A percentile compares a stretch with the other conserved stretches of the same genome.
These are phyloP conservation scores for Strigomonas culicis DNA, from an alignment of 208 protist species.

Conservation along the genomic window DNA sequence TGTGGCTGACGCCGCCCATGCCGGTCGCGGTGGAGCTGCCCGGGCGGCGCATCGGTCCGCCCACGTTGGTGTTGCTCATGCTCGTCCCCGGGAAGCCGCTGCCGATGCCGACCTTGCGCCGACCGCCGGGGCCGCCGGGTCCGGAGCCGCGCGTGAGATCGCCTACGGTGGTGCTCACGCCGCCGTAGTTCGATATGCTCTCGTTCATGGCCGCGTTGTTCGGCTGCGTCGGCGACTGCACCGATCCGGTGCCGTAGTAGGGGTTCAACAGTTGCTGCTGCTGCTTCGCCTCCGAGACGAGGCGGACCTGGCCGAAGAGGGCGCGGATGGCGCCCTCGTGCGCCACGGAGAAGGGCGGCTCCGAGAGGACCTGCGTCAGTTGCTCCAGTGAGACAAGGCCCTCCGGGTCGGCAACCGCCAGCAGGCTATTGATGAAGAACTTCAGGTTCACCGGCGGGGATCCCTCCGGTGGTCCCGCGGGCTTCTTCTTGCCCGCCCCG, in stretches of 20 bases:
- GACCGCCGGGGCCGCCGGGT: neutral
- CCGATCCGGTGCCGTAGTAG: too few relatives aligned
- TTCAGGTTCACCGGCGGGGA: constrained; percentile 36
- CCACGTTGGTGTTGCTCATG: neutral
- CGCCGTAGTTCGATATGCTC: too few relatives aligned
- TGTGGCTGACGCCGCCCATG: neutral
- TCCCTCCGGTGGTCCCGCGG: constrained; percentile 24
- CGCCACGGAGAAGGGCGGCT: constrained; percentile 54
- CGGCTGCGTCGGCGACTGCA: too few relatives aligned
- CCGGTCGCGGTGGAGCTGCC: neutral
- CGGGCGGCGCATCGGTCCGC: neutral
- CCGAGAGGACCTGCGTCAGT: constrained; percentile 23
- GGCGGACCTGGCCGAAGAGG: constrained; percentile 20
- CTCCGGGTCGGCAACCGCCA: constrained; percentile 34
- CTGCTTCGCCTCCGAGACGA: constrained; percentile 26
- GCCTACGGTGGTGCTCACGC: neutral
- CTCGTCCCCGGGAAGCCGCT: neutral
- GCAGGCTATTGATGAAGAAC: constrained; percentile 32
- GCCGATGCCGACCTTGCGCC: neutral
- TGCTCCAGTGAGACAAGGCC: constrained; percentile 38
- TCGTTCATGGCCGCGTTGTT: too few relatives aligned
- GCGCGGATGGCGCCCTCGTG: constrained; percentile 23
- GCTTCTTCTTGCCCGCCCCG: constrained; percentile 9
- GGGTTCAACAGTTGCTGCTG: constrained; percentile 19
- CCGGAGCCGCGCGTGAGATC: neutral